Conservation (phyloP, 768 basidiomycete genomes). For the Pleurotus citrinopileatus region DNA sequence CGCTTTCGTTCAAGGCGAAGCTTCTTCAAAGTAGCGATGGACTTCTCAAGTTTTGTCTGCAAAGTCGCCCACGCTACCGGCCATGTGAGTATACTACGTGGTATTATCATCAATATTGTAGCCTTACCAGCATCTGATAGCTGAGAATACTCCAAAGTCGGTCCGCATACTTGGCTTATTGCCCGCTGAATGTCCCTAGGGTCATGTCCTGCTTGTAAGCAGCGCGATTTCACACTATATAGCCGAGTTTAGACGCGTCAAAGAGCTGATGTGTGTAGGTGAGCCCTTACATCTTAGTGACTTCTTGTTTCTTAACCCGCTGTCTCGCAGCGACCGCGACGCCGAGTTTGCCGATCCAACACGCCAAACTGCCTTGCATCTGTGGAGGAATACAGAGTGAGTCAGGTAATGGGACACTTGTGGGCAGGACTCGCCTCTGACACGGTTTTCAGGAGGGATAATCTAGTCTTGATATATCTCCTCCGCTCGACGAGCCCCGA, state of each 20-base stretch:
- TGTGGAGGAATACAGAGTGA: neutral
- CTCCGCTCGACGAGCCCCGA: neutral
- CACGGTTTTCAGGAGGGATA: neutral
- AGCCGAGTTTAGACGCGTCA: too few relatives aligned
- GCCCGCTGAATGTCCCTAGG: neutral
- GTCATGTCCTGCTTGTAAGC: neutral
- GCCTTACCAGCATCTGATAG: neutral
- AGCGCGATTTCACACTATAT: neutral
- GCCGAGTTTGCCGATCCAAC: neutral
- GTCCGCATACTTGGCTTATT: neutral
- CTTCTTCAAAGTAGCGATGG: neutral
- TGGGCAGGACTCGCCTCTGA: neutral
- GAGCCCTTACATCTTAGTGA: neutral
- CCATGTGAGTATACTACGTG: neutral
- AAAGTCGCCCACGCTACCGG: neutral
- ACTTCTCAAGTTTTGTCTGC: neutral
- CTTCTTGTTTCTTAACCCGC: neutral
- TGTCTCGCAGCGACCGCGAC: neutral
- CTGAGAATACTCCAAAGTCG: neutral
- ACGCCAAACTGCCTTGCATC: neutral
- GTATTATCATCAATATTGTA: neutral
- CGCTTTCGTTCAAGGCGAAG: neutral
- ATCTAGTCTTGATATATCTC: neutral
- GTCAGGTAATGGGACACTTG: too few relatives aligned
- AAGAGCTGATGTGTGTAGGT: neutral